phyloP scores from a whole-genome alignment of 257 asterid genomes.

The Striga asiatica region DNA sequence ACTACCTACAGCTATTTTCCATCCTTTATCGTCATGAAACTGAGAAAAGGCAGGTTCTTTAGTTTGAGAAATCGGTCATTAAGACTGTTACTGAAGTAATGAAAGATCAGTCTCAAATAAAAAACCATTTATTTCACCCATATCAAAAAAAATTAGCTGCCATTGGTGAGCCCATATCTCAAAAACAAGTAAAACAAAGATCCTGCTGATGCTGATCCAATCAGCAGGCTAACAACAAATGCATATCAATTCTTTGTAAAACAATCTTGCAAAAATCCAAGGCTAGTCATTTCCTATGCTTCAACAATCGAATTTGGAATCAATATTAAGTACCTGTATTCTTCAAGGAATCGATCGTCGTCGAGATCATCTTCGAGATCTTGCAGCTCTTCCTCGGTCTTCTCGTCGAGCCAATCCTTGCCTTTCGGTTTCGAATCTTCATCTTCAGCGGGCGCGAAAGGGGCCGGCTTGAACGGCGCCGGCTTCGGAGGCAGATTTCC shows the following conservation, averaged over 20 bases:
- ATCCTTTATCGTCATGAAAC: neutral
- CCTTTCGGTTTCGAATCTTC: conserved; percentile 53
- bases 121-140: neutral
- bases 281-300: neutral
- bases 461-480: conserved; percentile 64
- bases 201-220: no score
- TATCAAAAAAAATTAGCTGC: neutral
- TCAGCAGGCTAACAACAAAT: neutral
- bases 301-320: neutral
- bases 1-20: no score
- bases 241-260: neutral
- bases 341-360: conserved; percentile 81
- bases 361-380: conserved; percentile 91
- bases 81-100: no score
- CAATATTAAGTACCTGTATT: conserved; percentile 45
- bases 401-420: conserved; percentile 65
- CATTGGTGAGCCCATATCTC: neutral
- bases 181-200: neutral
- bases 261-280: neutral
- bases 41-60: neutral
- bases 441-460: conserved; percentile 61
- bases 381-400: conserved; percentile 78
- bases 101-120: neutral
- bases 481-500: conserved; percentile 76
- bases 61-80: neutral